phyloP scores from a whole-genome alignment of 1,284 basidiomycete species.

The Fomitopsis betulina region DNA sequence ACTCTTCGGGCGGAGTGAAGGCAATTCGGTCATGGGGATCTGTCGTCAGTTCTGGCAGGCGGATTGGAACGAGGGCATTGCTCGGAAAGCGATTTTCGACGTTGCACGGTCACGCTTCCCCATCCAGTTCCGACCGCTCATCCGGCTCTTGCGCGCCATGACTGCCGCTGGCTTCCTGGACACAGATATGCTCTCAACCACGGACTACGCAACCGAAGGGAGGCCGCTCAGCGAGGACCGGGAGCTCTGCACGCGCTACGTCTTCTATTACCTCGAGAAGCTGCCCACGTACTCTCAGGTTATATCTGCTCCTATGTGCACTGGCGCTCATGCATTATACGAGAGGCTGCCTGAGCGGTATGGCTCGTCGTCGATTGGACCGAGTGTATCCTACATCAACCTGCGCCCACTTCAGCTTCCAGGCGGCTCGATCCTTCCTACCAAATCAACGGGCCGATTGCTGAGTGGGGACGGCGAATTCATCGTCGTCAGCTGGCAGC shows the following conservation, averaged over 20 bases:
- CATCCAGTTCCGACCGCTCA: constrained; percentile 65
- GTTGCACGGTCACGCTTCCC: constrained; percentile 79
- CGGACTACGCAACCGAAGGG: constrained; percentile 39
- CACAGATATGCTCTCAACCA: constrained; percentile 56
- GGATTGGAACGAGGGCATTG: constrained; percentile 57
- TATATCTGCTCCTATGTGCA: constrained; percentile 54
- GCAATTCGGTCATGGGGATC: constrained; percentile 60
- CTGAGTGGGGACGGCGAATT: constrained; percentile 71
- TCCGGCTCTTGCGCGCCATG: constrained; percentile 74
- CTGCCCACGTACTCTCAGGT: constrained; percentile 77
- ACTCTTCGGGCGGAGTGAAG: constrained; percentile 76
- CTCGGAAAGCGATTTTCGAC: constrained; percentile 75
- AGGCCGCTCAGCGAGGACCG: constrained; percentile 35
- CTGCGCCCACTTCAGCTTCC: constrained; percentile 66
- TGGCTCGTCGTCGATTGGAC: constrained; percentile 42
- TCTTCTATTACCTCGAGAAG: constrained; percentile 69
- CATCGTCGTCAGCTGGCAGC: constrained; percentile 78
- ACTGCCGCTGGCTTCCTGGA: constrained; percentile 68
- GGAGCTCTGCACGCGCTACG: constrained; percentile 55
- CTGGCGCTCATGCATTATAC: constrained; percentile 64
- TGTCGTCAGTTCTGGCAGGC: constrained; percentile 76
- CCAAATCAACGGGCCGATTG: constrained; percentile 64
- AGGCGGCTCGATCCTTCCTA: constrained; percentile 66
- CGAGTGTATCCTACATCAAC: constrained; percentile 62
- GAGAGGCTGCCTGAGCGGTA: constrained; percentile 61